phyloP scores from a whole-genome alignment of 345 rosid genomes.

The Salix suchowensis region DNA sequence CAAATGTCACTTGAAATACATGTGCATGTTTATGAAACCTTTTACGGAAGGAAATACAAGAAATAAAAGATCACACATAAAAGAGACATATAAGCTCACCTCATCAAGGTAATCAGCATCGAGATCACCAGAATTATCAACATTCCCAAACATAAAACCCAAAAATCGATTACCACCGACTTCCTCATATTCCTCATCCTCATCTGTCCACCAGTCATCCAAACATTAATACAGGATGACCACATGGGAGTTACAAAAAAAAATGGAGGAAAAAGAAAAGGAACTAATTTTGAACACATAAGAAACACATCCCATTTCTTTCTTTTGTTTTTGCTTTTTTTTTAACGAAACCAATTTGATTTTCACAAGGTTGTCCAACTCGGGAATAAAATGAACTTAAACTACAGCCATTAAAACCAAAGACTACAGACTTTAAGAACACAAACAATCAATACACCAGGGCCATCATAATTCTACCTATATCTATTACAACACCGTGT shows the following conservation, averaged over 20 bases:
- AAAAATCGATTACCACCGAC: slow-evolving; percentile 61
- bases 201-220: slow-evolving; percentile 38
- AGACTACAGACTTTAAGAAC: neutral
- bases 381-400: neutral
- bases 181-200: slow-evolving; percentile 82
- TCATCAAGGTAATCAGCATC: slow-evolving; percentile 98
- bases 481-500: neutral
- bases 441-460: neutral
- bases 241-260: neutral
- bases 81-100: slow-evolving; percentile 34
- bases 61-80: neutral
- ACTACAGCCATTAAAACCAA: neutral
- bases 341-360: neutral
- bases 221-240: neutral
- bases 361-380: neutral
- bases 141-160: slow-evolving; percentile 96
- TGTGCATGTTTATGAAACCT: neutral
- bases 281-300: neutral
- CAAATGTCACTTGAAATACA: neutral
- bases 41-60: neutral
- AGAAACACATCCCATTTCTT: too few relatives aligned
- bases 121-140: slow-evolving; percentile 90
- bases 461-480: neutral
- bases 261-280: neutral
- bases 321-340: neutral